Percentiles rank a stretch among this genome's conserved stretches.
phyloP scores from a whole-genome alignment of 75 land plant species.

The Picea glauca region DNA sequence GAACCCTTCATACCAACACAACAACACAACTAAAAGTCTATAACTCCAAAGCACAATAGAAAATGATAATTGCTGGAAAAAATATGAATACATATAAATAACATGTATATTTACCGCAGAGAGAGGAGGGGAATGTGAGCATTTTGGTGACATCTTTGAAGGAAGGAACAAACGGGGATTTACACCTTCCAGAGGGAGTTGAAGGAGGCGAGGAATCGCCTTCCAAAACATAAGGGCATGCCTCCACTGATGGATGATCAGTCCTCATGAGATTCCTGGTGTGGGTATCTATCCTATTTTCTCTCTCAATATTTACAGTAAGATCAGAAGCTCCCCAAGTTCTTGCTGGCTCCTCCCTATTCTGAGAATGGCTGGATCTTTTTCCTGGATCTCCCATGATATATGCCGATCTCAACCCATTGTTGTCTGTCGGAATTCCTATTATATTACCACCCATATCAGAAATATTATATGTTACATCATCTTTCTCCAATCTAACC shows the following conservation, averaged over 20 bases:
- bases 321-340: background rate
- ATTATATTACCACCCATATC: no score
- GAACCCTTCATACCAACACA: no score
- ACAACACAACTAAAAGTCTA: background rate
- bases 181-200: constrained; percentile 6
- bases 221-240: constrained; percentile 1
- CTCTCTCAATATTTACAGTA: background rate
- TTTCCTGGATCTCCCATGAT: background rate
- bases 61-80: background rate
- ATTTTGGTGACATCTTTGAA: constrained; percentile 4
- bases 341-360: background rate
- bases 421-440: background rate
- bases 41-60: background rate
- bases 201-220: background rate
- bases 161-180: constrained; percentile 7
- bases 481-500: background rate
- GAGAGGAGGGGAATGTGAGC: background rate
- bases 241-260: background rate
- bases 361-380: background rate
- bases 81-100: background rate
- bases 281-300: background rate
- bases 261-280: background rate
- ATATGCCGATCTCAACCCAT: background rate
- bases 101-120: background rate
- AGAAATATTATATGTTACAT: background rate